phyloP scores from a whole-genome alignment of 495 filamentous ascomycete genomes.

The Amorphotheca resinae region DNA sequence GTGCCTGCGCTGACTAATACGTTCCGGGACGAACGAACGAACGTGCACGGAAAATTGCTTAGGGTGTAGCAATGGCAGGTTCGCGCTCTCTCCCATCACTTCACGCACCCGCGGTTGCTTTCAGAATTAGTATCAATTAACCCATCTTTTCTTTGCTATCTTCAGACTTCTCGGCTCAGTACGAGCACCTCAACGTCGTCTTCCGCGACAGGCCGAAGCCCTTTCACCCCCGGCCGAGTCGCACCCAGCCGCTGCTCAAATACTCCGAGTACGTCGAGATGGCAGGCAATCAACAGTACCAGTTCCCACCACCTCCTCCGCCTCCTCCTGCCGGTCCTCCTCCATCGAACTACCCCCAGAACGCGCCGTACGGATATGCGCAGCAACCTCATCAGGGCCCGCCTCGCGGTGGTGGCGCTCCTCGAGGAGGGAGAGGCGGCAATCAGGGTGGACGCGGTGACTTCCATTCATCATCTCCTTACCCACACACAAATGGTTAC shows the following conservation, averaged over 20 bases:
- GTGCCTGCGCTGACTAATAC: background rate
- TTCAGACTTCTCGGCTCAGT: background rate
- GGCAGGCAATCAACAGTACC: slow-evolving; percentile 19
- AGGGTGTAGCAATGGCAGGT: background rate
- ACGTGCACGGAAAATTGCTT: background rate
- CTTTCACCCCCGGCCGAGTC: background rate
- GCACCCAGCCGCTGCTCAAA: background rate
- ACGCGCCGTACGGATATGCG: slow-evolving; percentile 21
- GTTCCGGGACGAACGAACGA: background rate
- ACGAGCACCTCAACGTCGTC: background rate
- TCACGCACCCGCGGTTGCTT: no score
- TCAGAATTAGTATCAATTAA: background rate
- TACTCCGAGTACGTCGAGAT: background rate
- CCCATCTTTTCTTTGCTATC: background rate
- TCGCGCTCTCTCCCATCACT: background rate
- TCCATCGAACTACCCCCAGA: slow-evolving; percentile 16
- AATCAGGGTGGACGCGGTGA: slow-evolving; percentile 19
- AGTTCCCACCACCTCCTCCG: slow-evolving; percentile 42
- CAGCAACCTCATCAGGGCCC: slow-evolving; percentile 15
- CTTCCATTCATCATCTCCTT: slow-evolving; percentile 13
- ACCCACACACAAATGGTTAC: slow-evolving; percentile 16
- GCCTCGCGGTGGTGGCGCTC: slow-evolving; percentile 27
- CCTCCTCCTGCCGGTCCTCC: slow-evolving; percentile 30
- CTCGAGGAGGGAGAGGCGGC: slow-evolving; percentile 27
- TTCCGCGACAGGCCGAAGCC: background rate